Conservation (phyloP, 768 basidiomycete species). For the Ramaria sp. region DNA sequence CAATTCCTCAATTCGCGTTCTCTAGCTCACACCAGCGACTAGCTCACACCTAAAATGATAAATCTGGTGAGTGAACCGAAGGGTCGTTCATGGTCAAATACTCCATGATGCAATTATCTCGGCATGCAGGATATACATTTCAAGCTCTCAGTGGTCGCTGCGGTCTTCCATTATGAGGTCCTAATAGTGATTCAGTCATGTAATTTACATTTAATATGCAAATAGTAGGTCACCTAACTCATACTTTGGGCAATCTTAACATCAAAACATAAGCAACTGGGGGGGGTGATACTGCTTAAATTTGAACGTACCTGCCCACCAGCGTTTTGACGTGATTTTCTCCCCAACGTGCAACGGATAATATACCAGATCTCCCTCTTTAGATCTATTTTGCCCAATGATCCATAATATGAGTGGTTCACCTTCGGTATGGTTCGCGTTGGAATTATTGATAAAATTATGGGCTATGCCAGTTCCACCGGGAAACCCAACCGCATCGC, state of each 20-base stretch:
- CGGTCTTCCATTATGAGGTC: not conserved
- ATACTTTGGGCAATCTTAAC: not conserved
- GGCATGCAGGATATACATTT: no score
- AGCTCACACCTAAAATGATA: no score
- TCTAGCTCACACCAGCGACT: no score
- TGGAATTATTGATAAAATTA: constrained; percentile 15
- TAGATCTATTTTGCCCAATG: constrained; percentile 12
- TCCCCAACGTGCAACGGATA: constrained; percentile 11
- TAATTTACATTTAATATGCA: not conserved
- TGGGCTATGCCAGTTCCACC: constrained; percentile 14
- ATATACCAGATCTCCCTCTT: constrained; percentile 11
- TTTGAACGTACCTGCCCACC: constrained; percentile 12
- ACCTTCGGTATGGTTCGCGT: constrained; percentile 9
- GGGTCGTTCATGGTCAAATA: no score
- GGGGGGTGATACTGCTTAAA: not conserved
- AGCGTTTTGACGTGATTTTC: constrained; percentile 6
- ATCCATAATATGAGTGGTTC: constrained; percentile 13
- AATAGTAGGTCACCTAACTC: not conserved
- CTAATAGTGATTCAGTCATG: not conserved
- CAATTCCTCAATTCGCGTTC: no score
- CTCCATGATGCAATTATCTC: no score
- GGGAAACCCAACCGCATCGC: constrained; percentile 13
- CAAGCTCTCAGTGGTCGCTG: not conserved
- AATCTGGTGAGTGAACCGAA: no score
- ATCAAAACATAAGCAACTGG: not conserved